phyloP scores from a whole-genome alignment of 129 eudicot genomes.

The Centella asiatica region DNA sequence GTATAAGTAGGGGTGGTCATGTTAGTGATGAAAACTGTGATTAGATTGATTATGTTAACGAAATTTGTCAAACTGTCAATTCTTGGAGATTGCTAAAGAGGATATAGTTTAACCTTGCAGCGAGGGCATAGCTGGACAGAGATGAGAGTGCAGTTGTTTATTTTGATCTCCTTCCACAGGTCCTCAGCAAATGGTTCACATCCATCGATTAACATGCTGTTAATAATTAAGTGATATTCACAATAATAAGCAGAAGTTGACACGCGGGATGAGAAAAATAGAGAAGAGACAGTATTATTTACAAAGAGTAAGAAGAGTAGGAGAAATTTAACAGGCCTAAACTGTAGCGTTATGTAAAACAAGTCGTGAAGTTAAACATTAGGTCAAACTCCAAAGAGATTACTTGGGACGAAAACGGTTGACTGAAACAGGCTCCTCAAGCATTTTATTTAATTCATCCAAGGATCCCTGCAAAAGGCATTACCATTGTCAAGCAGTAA shows the following conservation, averaged over 20 bases:
- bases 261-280: neutral
- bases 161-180: conserved; percentile 68
- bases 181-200: conserved; percentile 78
- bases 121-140: conserved; percentile 70
- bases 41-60: neutral
- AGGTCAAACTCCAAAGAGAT: conserved; percentile 4
- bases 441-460: conserved; percentile 56
- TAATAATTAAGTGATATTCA: neutral
- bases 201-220: conserved; percentile 37
- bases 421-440: conserved; percentile 52
- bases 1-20: neutral
- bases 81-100: neutral
- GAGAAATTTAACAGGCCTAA: too few relatives aligned
- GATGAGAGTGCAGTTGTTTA: conserved; percentile 42
- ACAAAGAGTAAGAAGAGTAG: neutral
- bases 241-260: neutral
- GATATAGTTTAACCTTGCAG: conserved; percentile 52
- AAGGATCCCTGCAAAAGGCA: conserved; percentile 55
- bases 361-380: neutral
- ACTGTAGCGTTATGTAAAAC: too few relatives aligned
- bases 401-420: conserved; percentile 90
- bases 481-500: neutral
- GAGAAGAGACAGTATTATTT: neutral
- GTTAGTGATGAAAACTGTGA: neutral
- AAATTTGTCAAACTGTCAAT: neutral